These are phyloP conservation scores for Maudiozyma saulgeensis DNA, from an alignment of 805 yeast genomes.

Conservation along the genomic window DNA sequence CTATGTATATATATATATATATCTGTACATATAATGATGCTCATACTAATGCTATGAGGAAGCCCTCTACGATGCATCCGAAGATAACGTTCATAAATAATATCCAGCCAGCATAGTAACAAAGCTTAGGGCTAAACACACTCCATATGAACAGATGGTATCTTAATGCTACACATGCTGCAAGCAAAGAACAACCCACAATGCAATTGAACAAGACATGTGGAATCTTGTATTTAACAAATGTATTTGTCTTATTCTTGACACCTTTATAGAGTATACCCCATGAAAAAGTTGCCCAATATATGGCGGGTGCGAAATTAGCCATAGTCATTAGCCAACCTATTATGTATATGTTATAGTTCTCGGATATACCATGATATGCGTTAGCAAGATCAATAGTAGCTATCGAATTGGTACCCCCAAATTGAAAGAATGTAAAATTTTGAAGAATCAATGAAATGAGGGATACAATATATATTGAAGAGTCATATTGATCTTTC, in stretches of 20 bases:
- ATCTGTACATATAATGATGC: background rate
- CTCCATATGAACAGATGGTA: slow-evolving; percentile 95
- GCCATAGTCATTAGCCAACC: slow-evolving; percentile 71
- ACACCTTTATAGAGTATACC: slow-evolving; percentile 4
- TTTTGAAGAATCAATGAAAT: slow-evolving; percentile 50
- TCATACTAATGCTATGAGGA: background rate
- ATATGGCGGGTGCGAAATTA: slow-evolving; percentile 81
- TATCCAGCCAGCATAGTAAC: slow-evolving; percentile 75
- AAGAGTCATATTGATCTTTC: slow-evolving; percentile 4
- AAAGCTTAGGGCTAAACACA: slow-evolving; percentile 86
- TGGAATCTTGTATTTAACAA: slow-evolving; percentile 13
- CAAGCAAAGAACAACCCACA: slow-evolving; percentile 47
- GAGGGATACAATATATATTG: slow-evolving; percentile 8
- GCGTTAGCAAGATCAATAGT: slow-evolving; percentile 86
- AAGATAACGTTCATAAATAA: slow-evolving; percentile 38
- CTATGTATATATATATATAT: background rate
- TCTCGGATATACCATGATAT: slow-evolving; percentile 67
- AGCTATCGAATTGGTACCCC: slow-evolving; percentile 86
- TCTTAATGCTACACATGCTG: slow-evolving; percentile 64
- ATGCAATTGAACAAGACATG: slow-evolving; percentile 47
- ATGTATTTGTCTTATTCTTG: slow-evolving; percentile 10
- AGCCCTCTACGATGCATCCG: slow-evolving; percentile 26
- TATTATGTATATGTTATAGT: slow-evolving; percentile 60
- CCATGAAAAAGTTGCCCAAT: slow-evolving; percentile 49
- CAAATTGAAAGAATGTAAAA: slow-evolving; percentile 73